Conservation (phyloP, 352 stramenopile genomes). For the Globisporangium polare region DNA sequence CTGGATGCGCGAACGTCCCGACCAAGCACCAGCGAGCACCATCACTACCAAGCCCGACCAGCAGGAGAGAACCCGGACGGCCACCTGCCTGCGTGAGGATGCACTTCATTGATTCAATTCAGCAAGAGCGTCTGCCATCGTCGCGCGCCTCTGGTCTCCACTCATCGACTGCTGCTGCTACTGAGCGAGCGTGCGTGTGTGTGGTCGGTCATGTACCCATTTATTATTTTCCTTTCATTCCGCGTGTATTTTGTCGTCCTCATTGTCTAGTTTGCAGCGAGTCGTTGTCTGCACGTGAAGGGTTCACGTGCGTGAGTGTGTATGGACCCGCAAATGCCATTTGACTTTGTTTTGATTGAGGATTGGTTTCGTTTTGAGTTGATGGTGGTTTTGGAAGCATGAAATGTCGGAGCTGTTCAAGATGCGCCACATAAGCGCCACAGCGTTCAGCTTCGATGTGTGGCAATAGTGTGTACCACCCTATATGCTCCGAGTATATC, state of each 20-base stretch:
- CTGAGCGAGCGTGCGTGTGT: neutral
- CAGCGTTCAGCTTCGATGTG: neutral
- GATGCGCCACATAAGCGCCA: neutral
- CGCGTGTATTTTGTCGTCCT: slow-evolving; percentile 7
- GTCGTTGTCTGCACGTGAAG: neutral
- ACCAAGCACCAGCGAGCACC: neutral
- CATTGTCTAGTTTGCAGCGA: neutral
- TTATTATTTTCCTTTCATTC: slow-evolving; percentile 9
- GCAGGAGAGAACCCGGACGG: slow-evolving; percentile 4
- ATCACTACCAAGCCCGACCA: neutral
- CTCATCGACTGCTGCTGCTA: neutral
- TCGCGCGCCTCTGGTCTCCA: slow-evolving; percentile 1
- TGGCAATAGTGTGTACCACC: neutral
- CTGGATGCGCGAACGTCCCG: slow-evolving; percentile 1
- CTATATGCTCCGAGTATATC: neutral
- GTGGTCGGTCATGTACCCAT: slow-evolving; percentile 7
- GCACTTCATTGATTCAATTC: neutral
- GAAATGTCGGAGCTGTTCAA: neutral
- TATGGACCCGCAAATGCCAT: slow-evolving; percentile 4
- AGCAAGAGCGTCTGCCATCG: slow-evolving; percentile 1
- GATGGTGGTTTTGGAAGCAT: neutral
- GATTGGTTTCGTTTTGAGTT: neutral
- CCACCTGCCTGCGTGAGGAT: neutral
- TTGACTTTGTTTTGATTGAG: neutral
- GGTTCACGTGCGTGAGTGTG: neutral